Conservation (phyloP, 2,329 filamentous ascomycete species). For the Aspergillus brunneoviolaceus region DNA sequence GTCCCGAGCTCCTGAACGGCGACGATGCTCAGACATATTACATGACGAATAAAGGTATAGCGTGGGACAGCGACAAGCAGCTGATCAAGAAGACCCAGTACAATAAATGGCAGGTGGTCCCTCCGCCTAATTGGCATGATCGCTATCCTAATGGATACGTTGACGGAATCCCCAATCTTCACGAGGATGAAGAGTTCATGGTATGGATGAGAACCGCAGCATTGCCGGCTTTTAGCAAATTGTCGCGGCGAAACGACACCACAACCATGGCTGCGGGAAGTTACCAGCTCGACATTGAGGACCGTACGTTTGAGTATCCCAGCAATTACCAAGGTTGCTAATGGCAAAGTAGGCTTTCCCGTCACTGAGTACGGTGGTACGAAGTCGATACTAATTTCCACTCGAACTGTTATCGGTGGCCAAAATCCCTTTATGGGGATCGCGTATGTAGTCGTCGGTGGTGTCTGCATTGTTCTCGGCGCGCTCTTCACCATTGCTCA, state of each 20-base stretch:
- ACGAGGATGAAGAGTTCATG: constrained; percentile 80
- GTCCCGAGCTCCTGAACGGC: constrained; percentile 57
- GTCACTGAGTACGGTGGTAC: constrained; percentile 77
- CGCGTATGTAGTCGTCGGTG: constrained; percentile 90
- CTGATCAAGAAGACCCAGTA: constrained; percentile 74
- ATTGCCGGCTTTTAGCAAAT: constrained; percentile 89
- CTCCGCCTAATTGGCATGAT: constrained; percentile 80
- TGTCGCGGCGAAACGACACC: constrained; percentile 78
- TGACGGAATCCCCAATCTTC: constrained; percentile 66
- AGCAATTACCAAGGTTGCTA: constrained; percentile 10
- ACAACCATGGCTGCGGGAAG: constrained; percentile 65
- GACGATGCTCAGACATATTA: constrained; percentile 62
- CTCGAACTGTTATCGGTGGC: constrained; percentile 87
- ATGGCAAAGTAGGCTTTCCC: constrained; percentile 66
- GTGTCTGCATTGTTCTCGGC: constrained; percentile 86
- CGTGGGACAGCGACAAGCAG: constrained; percentile 79
- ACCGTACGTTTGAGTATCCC: constrained; percentile 62
- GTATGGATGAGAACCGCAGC: constrained; percentile 99
- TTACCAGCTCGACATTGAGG: constrained; percentile 74
- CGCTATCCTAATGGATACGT: constrained; percentile 72
- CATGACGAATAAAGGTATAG: constrained; percentile 77
- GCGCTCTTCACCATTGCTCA: constrained; percentile 86
- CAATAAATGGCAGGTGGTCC: constrained; percentile 63
- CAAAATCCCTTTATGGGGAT: constrained; percentile 96
- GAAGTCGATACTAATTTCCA: constrained; percentile 87